Evolutionary conservation across 116 monocot genomes (phyloP).

Genomic region (Trichopus zeylanicus): DNA sequence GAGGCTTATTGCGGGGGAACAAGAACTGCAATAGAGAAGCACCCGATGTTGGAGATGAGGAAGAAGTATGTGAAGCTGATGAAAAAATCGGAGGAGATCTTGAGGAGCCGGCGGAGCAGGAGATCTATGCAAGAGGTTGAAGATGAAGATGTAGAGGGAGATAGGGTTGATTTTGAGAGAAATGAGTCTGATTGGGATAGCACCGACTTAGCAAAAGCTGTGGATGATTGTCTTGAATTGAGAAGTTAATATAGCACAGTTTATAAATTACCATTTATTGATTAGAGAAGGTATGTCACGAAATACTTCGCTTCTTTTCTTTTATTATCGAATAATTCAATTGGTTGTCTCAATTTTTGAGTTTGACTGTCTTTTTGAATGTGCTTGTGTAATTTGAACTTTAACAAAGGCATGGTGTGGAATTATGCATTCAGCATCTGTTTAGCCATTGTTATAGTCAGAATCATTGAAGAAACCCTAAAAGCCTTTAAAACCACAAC

Average conservation of each 20-base stretch:
- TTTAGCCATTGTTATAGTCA: no score
- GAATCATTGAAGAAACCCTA: no score
- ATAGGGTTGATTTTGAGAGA: neutral
- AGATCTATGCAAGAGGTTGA: conserved; percentile 14
- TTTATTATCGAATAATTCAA: neutral
- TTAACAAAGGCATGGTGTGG: no score
- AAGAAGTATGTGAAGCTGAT: conserved; percentile 58
- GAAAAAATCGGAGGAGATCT: conserved; percentile 42
- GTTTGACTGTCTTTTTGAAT: no score
- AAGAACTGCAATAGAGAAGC: conserved; percentile 27
- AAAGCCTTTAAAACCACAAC: no score
- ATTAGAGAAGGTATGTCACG: neutral
- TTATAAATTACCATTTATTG: no score
- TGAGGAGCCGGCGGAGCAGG: conserved; percentile 34
- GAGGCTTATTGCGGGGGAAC: conserved; percentile 42
- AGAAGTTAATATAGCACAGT: neutral
- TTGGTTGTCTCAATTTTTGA: no score
- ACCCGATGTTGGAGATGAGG: conserved; percentile 53
- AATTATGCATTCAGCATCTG: no score
- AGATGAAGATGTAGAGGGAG: conserved; percentile 1
- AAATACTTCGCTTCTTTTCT: neutral
- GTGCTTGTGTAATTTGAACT: no score
- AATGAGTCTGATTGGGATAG: neutral
- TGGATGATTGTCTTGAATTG: neutral
- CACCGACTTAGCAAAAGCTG: neutral